Conservation (phyloP, 768 basidiomycete genomes). For the Rhodotorula toruloides region DNA sequence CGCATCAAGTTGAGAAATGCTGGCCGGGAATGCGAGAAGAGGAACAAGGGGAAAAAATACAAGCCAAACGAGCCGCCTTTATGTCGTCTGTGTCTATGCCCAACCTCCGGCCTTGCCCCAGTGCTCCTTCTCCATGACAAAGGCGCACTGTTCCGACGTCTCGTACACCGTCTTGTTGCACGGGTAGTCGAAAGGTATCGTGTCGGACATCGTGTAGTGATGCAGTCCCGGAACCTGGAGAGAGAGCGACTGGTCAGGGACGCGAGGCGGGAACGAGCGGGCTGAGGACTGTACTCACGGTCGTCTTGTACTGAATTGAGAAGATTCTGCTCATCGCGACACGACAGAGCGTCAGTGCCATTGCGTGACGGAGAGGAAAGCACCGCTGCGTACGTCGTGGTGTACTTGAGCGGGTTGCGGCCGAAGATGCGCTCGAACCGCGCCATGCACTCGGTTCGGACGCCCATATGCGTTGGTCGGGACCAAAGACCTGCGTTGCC, state of each 20-base stretch:
- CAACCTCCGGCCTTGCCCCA: neutral
- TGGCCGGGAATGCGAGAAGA: too few relatives aligned
- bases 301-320: neutral
- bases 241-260: neutral
- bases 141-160: neutral
- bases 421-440: constrained; percentile 1
- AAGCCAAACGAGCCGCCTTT: too few relatives aligned
- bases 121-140: neutral
- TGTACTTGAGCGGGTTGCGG: neutral
- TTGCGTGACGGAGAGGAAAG: neutral
- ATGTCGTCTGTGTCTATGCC: too few relatives aligned
- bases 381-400: neutral
- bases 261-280: too few relatives aligned
- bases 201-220: constrained; percentile 8
- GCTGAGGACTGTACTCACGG: neutral
- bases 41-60: too few relatives aligned
- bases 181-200: constrained; percentile 4
- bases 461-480: constrained; percentile 1
- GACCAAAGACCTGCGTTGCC: neutral
- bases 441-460: neutral
- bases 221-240: neutral
- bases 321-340: neutral
- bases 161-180: neutral
- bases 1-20: too few relatives aligned
- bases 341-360: too few relatives aligned